Evolutionary conservation across 2,329 filamentous ascomycete species (phyloP), one percentile per base, ranked within the genome.

Genomic region (Ophiocordyceps camponoti-saundersi): DNA sequence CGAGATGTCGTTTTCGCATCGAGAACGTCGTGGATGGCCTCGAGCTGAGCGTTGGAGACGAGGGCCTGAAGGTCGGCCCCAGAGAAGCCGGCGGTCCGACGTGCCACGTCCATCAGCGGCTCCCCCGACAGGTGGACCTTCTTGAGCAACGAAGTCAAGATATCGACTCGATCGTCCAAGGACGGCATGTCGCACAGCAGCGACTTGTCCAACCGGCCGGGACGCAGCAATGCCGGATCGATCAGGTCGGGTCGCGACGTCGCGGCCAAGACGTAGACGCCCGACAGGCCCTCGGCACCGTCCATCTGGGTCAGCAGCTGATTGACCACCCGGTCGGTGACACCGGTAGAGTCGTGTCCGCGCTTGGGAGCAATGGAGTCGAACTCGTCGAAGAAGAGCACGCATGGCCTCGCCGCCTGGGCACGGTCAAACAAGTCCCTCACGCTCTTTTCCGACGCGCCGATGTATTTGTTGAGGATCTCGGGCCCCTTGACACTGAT

Each of bases 291-390:
- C 63, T 98, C 93, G 0, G 92, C 92, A 58, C 92, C 92, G 58
- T 98, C 92, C 92, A 98, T 98, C 63, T 96, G 90, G 0, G 93
- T 98, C 12, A 98, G 75, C 48, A 98, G 79, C 69, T 98, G 93
- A 61, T 98, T 98, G 55, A 98, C 92, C 0, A 98, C 93, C 36
- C 93, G 80, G 63, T 98, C 93, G 0, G 92, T 98, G n/a, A 98
- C 93, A 53, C 93, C 92, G 0, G 92, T 98, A 2, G 84, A 92
- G 61, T 98, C 93, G 60, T 98, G 92, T 0, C 92, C 92, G 66
- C 92, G 78, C 65, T 96, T 98, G 2, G 92, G 92, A 0, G 93
- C 93, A 52, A 98, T 96, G 39, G 85, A 89, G 66, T 98, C 92
- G 59, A 98, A 98, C 62, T 98, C 92, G 59, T 98, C 92, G 59